Conservation (phyloP, 169 alveolate genomes). For the Cystoisospora suis region DNA sequence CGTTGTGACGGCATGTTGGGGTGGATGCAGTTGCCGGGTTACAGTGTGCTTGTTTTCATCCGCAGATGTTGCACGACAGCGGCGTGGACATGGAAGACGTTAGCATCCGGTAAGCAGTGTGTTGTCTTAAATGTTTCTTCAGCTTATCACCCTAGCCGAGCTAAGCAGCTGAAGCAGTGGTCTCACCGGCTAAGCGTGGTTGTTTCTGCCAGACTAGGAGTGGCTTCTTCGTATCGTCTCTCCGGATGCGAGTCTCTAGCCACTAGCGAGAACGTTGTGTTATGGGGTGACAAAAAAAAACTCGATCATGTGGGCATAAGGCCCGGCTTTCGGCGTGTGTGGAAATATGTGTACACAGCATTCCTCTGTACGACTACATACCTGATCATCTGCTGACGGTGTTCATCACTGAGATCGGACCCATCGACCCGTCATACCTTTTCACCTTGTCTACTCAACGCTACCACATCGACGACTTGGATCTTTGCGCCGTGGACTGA, state of each 20-base stretch:
- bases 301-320: no score
- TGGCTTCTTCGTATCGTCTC: no score
- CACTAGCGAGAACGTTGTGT: no score
- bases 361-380: slow-evolving; percentile 41
- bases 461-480: slow-evolving; percentile 43
- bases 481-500: slow-evolving; percentile 1
- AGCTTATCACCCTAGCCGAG: no score
- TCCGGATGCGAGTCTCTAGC: no score
- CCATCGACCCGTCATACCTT: slow-evolving; percentile 28
- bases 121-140: no score
- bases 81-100: slow-evolving; percentile 30
- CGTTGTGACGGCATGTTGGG: no score
- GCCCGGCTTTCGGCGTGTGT: neutral
- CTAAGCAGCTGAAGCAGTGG: no score
- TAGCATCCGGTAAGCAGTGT: slow-evolving; percentile 20
- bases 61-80: slow-evolving; percentile 34
- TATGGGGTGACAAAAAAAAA: no score
- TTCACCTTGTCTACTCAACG: slow-evolving; percentile 25
- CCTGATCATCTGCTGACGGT: slow-evolving; percentile 14
- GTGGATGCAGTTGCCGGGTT: no score
- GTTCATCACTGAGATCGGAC: slow-evolving; percentile 35
- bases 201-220: no score
- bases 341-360: neutral
- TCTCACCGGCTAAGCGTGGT: no score
- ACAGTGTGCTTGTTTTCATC: neutral